Percentiles rank a stretch among this genome's conserved stretches.
Conservation (phyloP, 2,329 filamentous ascomycete species). For the Penicillium janthinellum region DNA sequence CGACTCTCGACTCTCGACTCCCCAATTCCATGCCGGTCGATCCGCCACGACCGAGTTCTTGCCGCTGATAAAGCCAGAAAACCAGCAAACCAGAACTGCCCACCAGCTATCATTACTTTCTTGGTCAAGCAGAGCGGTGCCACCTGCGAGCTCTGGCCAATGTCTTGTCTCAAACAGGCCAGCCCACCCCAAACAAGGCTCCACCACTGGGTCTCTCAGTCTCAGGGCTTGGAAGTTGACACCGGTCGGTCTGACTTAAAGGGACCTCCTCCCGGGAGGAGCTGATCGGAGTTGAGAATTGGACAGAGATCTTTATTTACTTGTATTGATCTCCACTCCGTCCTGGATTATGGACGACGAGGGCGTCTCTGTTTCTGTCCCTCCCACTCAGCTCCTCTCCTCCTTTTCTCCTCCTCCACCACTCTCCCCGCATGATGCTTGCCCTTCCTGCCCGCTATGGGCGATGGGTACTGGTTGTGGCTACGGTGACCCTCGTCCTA, state of each 20-base stretch:
- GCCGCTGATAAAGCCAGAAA: neutral
- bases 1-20: neutral
- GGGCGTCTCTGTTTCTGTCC: neutral
- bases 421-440: slow-evolving; percentile 14
- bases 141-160: slow-evolving; percentile 5
- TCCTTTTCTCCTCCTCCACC: neutral
- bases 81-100: slow-evolving; percentile 1
- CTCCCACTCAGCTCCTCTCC: slow-evolving; percentile 23
- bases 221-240: neutral
- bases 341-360: slow-evolving; percentile 6
- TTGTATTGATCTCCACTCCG: neutral
- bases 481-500: slow-evolving; percentile 14
- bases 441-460: slow-evolving; percentile 25
- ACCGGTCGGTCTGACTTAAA: slow-evolving; percentile 6
- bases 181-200: slow-evolving; percentile 15
- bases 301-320: neutral
- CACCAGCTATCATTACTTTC: slow-evolving; percentile 15
- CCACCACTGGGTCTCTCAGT: slow-evolving; percentile 8
- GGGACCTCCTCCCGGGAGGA: slow-evolving; percentile 1
- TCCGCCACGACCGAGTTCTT: neutral
- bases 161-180: slow-evolving; percentile 8
- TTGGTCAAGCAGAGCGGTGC: slow-evolving; percentile 11
- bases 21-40: neutral
- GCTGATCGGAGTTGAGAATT: neutral
- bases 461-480: slow-evolving; percentile 23